These are phyloP conservation scores for Calonectria hongkongensis DNA, from an alignment of 2,329 filamentous ascomycete species.

Conservation along the genomic window DNA sequence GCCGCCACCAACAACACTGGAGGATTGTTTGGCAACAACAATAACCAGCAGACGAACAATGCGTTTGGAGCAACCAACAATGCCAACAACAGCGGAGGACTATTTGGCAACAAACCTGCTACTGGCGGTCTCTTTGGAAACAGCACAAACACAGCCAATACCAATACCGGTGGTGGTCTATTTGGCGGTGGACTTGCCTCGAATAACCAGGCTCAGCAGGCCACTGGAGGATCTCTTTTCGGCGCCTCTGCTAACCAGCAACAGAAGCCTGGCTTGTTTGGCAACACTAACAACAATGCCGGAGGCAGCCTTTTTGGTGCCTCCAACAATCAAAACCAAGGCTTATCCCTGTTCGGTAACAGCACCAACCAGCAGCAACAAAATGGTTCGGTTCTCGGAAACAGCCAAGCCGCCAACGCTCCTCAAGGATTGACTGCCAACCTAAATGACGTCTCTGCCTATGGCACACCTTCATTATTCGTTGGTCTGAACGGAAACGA, in stretches of 20 bases:
- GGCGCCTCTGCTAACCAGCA: slow-evolving; percentile 63
- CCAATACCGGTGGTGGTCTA: slow-evolving; percentile 59
- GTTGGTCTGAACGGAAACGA: slow-evolving; percentile 79
- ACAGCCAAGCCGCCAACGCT: slow-evolving; percentile 68
- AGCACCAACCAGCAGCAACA: slow-evolving; percentile 70
- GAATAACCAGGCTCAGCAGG: slow-evolving; percentile 61
- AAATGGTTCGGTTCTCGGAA: slow-evolving; percentile 76
- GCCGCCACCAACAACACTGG: slow-evolving; percentile 58
- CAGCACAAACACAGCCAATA: slow-evolving; percentile 54
- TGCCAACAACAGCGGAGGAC: slow-evolving; percentile 57
- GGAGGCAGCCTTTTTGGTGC: slow-evolving; percentile 74
- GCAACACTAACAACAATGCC: slow-evolving; percentile 65
- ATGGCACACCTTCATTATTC: slow-evolving; percentile 92
- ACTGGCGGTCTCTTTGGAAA: slow-evolving; percentile 61
- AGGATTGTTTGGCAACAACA: slow-evolving; percentile 67
- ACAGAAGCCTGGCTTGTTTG: slow-evolving; percentile 71
- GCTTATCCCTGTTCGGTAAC: slow-evolving; percentile 66
- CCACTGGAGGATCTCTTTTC: slow-evolving; percentile 70
- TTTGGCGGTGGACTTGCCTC: slow-evolving; percentile 63
- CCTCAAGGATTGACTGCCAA: slow-evolving; percentile 84
- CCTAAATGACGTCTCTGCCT: slow-evolving; percentile 89
- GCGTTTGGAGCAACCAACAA: slow-evolving; percentile 61
- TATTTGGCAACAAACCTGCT: slow-evolving; percentile 56
- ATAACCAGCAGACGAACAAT: slow-evolving; percentile 61
- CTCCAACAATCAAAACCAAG: slow-evolving; percentile 67